phyloP scores from a whole-genome alignment of 768 basidiomycete genomes.

The Pilatotrama ljubarskyi region DNA sequence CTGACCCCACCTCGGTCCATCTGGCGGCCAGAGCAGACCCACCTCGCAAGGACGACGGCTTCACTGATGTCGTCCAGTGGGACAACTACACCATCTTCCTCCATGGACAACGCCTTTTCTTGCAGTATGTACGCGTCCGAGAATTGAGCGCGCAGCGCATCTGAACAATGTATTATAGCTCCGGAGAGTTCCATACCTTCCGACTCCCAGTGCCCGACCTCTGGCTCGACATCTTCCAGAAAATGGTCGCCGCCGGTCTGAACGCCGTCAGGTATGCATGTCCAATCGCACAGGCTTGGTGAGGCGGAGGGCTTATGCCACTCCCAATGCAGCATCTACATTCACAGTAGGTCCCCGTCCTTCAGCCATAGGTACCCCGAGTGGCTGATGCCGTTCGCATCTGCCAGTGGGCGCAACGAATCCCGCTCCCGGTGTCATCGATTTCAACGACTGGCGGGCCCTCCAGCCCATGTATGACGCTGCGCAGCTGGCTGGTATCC shows the following conservation, averaged over 20 bases:
- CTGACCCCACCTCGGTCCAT: neutral
- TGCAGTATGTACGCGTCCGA: constrained; percentile 47
- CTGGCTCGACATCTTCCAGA: constrained; percentile 83
- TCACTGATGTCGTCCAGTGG: constrained; percentile 46
- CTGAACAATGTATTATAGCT: constrained; percentile 41
- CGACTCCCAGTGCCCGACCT: constrained; percentile 75
- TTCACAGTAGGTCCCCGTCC: constrained; percentile 50
- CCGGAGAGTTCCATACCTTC: constrained; percentile 85
- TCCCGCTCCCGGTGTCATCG: constrained; percentile 70
- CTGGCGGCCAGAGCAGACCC: constrained; percentile 20
- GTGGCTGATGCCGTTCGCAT: no score
- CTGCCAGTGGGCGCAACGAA: constrained; percentile 59
- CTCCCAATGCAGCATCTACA: constrained; percentile 49
- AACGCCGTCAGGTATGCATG: constrained; percentile 59
- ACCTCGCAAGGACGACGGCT: constrained; percentile 28
- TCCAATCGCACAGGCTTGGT: neutral
- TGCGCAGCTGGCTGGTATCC: constrained; percentile 71
- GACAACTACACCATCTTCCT: constrained; percentile 75
- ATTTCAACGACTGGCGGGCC: constrained; percentile 70
- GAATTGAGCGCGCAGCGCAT: neutral
- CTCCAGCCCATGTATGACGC: constrained; percentile 73
- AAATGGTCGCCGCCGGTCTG: constrained; percentile 77
- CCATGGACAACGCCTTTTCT: constrained; percentile 67
- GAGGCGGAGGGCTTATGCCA: neutral
- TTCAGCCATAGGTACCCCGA: no score